Conservation (phyloP, 495 filamentous ascomycete species). For the Xanthoparmelia taractica region DNA sequence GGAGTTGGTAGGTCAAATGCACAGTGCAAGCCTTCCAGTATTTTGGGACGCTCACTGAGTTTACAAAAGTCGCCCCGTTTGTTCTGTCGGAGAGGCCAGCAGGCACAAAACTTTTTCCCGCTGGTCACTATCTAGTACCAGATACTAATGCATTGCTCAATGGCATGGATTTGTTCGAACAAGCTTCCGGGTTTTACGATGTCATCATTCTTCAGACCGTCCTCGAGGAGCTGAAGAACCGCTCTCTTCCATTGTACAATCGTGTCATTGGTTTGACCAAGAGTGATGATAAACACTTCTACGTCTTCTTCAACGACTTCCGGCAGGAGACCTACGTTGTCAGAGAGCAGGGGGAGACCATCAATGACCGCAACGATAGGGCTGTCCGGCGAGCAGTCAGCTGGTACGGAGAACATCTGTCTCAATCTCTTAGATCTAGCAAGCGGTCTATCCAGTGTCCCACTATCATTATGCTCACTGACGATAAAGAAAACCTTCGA, state of each 20-base stretch:
- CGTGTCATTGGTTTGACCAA: slow-evolving; percentile 81
- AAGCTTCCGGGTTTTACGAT: slow-evolving; percentile 84
- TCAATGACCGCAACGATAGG: slow-evolving; percentile 94
- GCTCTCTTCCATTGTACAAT: slow-evolving; percentile 90
- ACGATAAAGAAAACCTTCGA: slow-evolving; percentile 77
- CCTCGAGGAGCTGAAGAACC: slow-evolving; percentile 88
- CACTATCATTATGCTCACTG: slow-evolving; percentile 83
- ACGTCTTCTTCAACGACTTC: slow-evolving; percentile 99
- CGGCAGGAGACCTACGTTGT: slow-evolving; percentile 80
- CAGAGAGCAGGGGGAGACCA: slow-evolving; percentile 68
- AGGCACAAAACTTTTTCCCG: slow-evolving; percentile 68
- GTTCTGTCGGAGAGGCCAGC: slow-evolving; percentile 81
- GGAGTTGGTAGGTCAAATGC: slow-evolving; percentile 52
- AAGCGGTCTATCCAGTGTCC: slow-evolving; percentile 56
- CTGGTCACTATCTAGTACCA: slow-evolving; percentile 90
- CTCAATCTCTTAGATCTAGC: slow-evolving; percentile 45
- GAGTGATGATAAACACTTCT: slow-evolving; percentile 92
- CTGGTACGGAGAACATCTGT: slow-evolving; percentile 83
- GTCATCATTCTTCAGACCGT: slow-evolving; percentile 93
- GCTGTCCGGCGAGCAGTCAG: slow-evolving; percentile 77
- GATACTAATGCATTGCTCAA: slow-evolving; percentile 95
- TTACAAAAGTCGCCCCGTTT: slow-evolving; percentile 60
- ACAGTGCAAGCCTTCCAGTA: slow-evolving; percentile 10
- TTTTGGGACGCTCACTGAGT: neutral
- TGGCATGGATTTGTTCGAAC: slow-evolving; percentile 94